These are phyloP conservation scores for Trichoderma asperelloides DNA, from an alignment of 495 filamentous ascomycete genomes.

Conservation along the genomic window DNA sequence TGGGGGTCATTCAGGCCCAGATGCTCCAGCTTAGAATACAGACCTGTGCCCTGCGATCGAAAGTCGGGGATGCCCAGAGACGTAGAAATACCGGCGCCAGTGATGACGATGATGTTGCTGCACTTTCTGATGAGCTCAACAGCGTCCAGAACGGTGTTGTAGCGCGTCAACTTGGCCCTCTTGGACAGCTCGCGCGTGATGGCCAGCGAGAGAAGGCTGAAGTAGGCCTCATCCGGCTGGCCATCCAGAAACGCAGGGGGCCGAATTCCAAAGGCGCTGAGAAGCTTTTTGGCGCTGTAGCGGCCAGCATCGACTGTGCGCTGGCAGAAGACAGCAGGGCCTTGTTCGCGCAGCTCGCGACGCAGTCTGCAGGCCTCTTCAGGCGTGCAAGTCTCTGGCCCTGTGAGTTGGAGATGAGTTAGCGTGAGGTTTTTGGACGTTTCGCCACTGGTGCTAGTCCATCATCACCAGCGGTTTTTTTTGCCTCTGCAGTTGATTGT, in stretches of 20 bases:
- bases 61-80: conserved; percentile 88
- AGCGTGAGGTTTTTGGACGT: conserved; percentile 7
- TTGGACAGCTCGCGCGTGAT: conserved; percentile 77
- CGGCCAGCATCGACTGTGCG: conserved; percentile 58
- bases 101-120: conserved; percentile 84
- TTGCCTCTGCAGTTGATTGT: background rate
- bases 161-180: conserved; percentile 67
- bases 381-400: conserved; percentile 56
- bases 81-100: conserved; percentile 87
- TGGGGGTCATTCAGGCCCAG: conserved; percentile 71
- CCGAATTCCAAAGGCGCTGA: conserved; percentile 83
- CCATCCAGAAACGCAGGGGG: conserved; percentile 71
- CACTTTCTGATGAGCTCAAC: conserved; percentile 63
- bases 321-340: conserved; percentile 65
- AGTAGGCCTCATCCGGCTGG: conserved; percentile 63
- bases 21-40: conserved; percentile 78
- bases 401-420: conserved; percentile 13
- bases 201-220: conserved; percentile 62
- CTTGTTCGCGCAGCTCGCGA: conserved; percentile 61
- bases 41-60: conserved; percentile 70
- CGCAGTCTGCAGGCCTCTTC: conserved; percentile 64
- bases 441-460: conserved; percentile 5
- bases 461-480: background rate
- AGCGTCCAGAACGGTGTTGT: conserved; percentile 84
- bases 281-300: conserved; percentile 71